Conservation (phyloP, 2,329 filamentous ascomycete species). For the Metarhizium humberi region DNA sequence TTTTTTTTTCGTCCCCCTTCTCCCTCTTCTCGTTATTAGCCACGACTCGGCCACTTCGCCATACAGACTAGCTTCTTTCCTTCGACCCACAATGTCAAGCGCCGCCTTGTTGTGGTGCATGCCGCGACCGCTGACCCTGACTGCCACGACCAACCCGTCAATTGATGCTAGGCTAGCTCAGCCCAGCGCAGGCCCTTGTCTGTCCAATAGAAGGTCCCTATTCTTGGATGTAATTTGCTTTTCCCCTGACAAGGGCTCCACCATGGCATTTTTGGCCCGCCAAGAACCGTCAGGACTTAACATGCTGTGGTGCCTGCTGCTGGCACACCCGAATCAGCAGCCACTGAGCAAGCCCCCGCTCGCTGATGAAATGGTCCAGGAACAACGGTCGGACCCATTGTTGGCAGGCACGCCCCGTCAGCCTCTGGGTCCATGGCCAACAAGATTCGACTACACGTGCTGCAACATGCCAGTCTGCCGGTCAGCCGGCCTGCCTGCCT, state of each 20-base stretch:
- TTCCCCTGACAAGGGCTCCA: conserved; percentile 6
- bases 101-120: not conserved
- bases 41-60: not conserved
- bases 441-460: too few relatives aligned
- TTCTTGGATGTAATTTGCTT: conserved; percentile 9
- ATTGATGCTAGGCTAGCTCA: too few relatives aligned
- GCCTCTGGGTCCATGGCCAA: not conserved
- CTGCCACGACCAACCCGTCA: too few relatives aligned
- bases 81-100: too few relatives aligned
- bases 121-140: too few relatives aligned
- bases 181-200: too few relatives aligned
- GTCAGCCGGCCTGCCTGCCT: not conserved
- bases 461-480: not conserved
- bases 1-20: too few relatives aligned
- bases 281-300: not conserved
- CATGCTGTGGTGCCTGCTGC: not conserved
- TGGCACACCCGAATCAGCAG: not conserved
- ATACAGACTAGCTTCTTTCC: not conserved
- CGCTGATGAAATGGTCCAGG: not conserved
- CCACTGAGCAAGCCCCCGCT: not conserved
- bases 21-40: not conserved
- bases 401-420: not conserved
- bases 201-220: conserved; percentile 6
- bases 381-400: not conserved
- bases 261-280: not conserved